Conservation (phyloP, 495 filamentous ascomycete species). For the Talaromyces trachyspermus region DNA sequence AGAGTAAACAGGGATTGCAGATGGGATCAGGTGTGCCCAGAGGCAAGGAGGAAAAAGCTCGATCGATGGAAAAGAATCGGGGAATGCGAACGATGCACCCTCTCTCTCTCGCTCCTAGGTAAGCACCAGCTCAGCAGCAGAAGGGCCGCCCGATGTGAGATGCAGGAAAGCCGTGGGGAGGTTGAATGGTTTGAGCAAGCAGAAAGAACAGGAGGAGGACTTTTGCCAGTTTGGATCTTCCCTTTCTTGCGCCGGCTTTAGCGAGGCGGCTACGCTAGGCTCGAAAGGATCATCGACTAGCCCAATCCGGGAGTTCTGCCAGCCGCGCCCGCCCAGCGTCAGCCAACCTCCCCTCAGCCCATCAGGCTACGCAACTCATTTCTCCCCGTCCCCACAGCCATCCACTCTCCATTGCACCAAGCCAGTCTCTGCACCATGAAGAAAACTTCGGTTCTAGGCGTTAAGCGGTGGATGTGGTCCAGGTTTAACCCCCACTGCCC, state of each 20-base stretch:
- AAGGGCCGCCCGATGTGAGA: constrained; percentile 36
- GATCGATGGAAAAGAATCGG: constrained; percentile 23
- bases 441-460: constrained; percentile 24
- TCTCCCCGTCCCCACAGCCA: too few relatives aligned
- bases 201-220: constrained; percentile 15
- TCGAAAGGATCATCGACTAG: background rate
- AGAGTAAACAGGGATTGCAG: constrained; percentile 7
- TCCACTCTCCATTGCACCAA: too few relatives aligned
- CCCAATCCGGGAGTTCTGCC: too few relatives aligned
- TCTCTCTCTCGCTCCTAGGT: constrained; percentile 37
- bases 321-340: too few relatives aligned
- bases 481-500: constrained; percentile 65
- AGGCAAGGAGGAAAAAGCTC: constrained; percentile 27
- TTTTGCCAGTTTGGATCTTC: constrained; percentile 13
- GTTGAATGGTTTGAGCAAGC: constrained; percentile 17
- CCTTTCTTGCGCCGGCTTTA: background rate
- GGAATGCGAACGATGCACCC: constrained; percentile 24
- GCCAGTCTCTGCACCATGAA: constrained; percentile 29
- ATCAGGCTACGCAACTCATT: too few relatives aligned
- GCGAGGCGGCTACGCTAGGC: constrained; percentile 6
- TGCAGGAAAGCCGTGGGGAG: constrained; percentile 25
- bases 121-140: constrained; percentile 32
- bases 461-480: constrained; percentile 47
- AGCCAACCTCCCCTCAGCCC: too few relatives aligned
- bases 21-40: constrained; percentile 25